Evolutionary conservation across 73 alveolate genomes (phyloP).

Genomic region (Uronychia setigera): DNA sequence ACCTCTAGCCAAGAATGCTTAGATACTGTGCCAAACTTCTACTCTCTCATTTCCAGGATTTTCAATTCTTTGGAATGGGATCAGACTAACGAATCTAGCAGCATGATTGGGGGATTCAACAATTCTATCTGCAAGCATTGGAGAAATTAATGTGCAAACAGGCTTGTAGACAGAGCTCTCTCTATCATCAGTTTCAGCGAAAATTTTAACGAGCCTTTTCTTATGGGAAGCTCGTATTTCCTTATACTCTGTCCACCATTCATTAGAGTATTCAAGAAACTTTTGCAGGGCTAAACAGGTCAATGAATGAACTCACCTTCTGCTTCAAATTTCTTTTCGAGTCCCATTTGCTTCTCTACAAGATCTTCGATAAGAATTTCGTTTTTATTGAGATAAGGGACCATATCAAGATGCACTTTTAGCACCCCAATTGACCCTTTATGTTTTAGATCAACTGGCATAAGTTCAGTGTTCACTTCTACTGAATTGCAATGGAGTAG

Average conservation of each 20-base stretch:
- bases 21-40: conserved; percentile 80
- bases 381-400: conserved; percentile 43
- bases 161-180: conserved; percentile 74
- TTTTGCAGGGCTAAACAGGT: conserved; percentile 42
- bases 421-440: conserved; percentile 60
- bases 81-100: conserved; percentile 72
- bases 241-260: conserved; percentile 81
- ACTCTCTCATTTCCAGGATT: conserved; percentile 66
- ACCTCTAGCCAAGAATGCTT: conserved; percentile 67
- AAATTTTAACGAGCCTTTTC: conserved; percentile 71
- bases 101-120: conserved; percentile 81
- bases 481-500: conserved; percentile 51
- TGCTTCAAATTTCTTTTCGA: conserved; percentile 69
- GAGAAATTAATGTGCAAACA: conserved; percentile 63
- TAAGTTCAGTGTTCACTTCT: conserved; percentile 58
- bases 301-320: conserved; percentile 19
- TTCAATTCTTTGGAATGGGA: conserved; percentile 81
- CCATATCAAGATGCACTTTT: conserved; percentile 45
- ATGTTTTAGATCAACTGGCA: conserved; percentile 58
- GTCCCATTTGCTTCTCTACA: conserved; percentile 59
- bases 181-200: conserved; percentile 80
- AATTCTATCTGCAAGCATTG: conserved; percentile 60
- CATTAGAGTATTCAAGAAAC: conserved; percentile 70
- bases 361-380: conserved; percentile 32
- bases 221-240: conserved; percentile 69